These are phyloP conservation scores for Stentor roeselii DNA, from an alignment of 73 alveolate species.

Conservation along the genomic window DNA sequence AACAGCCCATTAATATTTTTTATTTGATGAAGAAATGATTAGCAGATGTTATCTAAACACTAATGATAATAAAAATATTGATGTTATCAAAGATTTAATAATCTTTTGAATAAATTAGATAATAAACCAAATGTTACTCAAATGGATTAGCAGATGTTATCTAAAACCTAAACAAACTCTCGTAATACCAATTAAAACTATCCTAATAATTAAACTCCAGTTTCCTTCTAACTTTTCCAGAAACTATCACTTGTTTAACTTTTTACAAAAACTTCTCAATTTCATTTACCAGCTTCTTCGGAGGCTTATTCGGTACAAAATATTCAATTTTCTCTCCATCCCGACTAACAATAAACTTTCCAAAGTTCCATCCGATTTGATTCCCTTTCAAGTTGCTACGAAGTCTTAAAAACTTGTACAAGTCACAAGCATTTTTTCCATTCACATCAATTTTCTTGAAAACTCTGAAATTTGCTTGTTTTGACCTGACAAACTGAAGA, in stretches of 20 bases:
- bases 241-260: neutral
- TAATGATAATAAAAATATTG: no score
- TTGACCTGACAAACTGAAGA: conserved; percentile 41
- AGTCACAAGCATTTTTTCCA: conserved; percentile 52
- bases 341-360: conserved; percentile 46
- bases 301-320: conserved; percentile 43
- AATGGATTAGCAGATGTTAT: no score
- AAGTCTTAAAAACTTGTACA: conserved; percentile 42
- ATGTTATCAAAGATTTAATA: no score
- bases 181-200: no score
- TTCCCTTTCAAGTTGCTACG: conserved; percentile 41
- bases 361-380: conserved; percentile 66
- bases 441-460: conserved; percentile 55
- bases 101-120: no score
- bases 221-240: no score
- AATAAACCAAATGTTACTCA: no score
- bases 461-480: conserved; percentile 52
- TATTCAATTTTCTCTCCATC: conserved; percentile 47
- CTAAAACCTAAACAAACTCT: no score
- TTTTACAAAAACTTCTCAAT: neutral
- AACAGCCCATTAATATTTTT: no score
- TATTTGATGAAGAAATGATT: no score
- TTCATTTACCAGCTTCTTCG: neutral
- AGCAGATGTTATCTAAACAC: no score
- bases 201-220: no score